Percentiles rank a stretch among this genome's conserved stretches.
These are phyloP conservation scores for Trichosporon asahii DNA, from an alignment of 1,284 basidiomycete species.

Conservation along the genomic window DNA sequence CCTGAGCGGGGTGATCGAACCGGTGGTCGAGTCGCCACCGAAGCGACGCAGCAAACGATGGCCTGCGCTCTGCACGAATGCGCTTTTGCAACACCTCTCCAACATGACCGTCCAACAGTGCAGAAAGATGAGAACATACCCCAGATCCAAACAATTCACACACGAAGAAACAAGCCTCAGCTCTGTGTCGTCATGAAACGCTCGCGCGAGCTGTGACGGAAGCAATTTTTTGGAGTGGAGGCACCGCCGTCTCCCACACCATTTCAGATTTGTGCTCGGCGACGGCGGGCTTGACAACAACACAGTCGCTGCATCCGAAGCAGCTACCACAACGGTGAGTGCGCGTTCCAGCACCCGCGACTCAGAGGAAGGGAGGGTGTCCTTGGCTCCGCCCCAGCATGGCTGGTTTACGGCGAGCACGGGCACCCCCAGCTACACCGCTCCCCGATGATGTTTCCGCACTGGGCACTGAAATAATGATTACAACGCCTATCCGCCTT, in stretches of 20 bases:
- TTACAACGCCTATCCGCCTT: conserved; percentile 48
- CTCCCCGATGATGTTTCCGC: conserved; percentile 46
- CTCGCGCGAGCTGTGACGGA: neutral
- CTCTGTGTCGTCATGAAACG: conserved; percentile 3
- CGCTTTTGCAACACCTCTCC: neutral
- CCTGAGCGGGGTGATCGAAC: neutral
- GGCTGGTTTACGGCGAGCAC: neutral
- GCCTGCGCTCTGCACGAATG: neutral
- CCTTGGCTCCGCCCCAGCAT: neutral
- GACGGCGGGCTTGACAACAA: neutral
- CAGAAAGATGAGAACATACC: neutral
- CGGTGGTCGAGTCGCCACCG: neutral
- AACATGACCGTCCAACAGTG: neutral
- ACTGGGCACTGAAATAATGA: conserved; percentile 53
- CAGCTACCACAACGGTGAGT: neutral
- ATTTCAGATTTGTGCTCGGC: neutral
- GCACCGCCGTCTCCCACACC: neutral
- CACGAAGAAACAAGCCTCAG: neutral
- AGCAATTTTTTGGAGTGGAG: neutral
- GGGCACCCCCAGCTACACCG: neutral
- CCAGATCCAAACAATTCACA: neutral
- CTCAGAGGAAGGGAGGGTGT: neutral
- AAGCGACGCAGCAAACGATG: neutral
- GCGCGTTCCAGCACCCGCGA: neutral
- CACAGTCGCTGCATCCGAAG: neutral